These are phyloP conservation scores for Phylloporus sp. DNA, from an alignment of 768 basidiomycete species.

Conservation along the genomic window DNA sequence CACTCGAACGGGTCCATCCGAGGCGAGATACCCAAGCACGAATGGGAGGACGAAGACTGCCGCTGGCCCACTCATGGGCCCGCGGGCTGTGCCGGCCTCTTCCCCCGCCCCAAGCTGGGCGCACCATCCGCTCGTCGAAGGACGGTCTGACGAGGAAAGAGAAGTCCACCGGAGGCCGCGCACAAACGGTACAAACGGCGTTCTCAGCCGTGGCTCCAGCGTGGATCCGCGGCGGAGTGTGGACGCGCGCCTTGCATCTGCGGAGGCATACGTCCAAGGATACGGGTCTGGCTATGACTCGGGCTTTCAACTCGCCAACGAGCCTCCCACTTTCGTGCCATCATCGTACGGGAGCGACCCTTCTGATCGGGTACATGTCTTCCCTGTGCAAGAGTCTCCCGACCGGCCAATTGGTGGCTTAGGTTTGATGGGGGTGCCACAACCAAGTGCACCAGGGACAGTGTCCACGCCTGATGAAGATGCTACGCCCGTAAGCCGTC, in stretches of 20 bases:
- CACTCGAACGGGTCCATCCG: constrained; percentile 5
- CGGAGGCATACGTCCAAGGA: constrained; percentile 35
- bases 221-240: constrained; percentile 2
- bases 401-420: constrained; percentile 22
- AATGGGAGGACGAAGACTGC: constrained; percentile 30
- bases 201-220: background rate
- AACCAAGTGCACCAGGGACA: constrained; percentile 15
- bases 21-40: constrained; percentile 4
- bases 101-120: constrained; percentile 30
- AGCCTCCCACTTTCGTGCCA: constrained; percentile 11
- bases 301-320: constrained; percentile 22
- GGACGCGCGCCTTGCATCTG: constrained; percentile 29
- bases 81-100: constrained; percentile 26
- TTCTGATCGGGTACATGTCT: constrained; percentile 17
- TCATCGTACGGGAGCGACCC: constrained; percentile 19
- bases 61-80: constrained; percentile 30
- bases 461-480: constrained; percentile 29
- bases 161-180: constrained; percentile 14
- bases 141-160: constrained; percentile 29
- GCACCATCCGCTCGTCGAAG: constrained; percentile 27
- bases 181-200: constrained; percentile 10
- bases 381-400: constrained; percentile 31
- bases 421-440: constrained; percentile 28
- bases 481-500: constrained; percentile 23
- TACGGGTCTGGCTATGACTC: constrained; percentile 35